Evolutionary conservation across 2,329 filamentous ascomycete genomes (phyloP).

Genomic region (Colletotrichum sp.): DNA sequence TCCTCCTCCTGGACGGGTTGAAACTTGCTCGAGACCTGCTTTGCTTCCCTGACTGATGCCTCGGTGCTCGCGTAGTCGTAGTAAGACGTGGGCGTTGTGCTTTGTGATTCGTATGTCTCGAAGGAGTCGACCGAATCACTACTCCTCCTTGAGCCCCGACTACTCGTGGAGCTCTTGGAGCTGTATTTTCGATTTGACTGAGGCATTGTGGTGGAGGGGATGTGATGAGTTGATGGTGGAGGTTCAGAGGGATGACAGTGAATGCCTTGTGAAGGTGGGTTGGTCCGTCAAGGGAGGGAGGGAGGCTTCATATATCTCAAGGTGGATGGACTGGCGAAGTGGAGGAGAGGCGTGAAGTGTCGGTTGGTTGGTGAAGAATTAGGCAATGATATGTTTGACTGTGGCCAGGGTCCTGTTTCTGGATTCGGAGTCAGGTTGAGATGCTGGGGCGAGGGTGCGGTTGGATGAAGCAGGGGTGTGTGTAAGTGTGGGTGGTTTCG

Average conservation of each 20-base stretch:
- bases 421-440: not conserved
- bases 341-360: not conserved
- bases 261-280: not conserved
- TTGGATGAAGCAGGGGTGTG: constrained; percentile 17
- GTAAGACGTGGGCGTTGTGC: constrained; percentile 52
- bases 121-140: constrained; percentile 44
- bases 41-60: constrained; percentile 38
- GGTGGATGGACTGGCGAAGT: not conserved
- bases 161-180: constrained; percentile 41
- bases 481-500: not conserved
- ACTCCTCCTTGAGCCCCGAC: constrained; percentile 45
- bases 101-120: constrained; percentile 51
- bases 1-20: constrained; percentile 31
- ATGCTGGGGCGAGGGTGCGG: constrained; percentile 3
- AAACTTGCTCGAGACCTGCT: constrained; percentile 17
- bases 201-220: constrained; percentile 27
- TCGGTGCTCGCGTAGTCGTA: constrained; percentile 45
- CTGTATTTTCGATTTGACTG: constrained; percentile 39
- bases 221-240: not conserved
- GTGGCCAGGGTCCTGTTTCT: constrained; percentile 1
- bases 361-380: constrained; percentile 11
- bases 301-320: constrained; percentile 15
- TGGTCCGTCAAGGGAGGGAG: not conserved
- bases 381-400: constrained; percentile 15
- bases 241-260: not conserved